Evolutionary conservation across 1,284 basidiomycete genomes (phyloP), one percentile per base, ranked within the genome.

Genomic region (Tetrapyrgos nigripes): DNA sequence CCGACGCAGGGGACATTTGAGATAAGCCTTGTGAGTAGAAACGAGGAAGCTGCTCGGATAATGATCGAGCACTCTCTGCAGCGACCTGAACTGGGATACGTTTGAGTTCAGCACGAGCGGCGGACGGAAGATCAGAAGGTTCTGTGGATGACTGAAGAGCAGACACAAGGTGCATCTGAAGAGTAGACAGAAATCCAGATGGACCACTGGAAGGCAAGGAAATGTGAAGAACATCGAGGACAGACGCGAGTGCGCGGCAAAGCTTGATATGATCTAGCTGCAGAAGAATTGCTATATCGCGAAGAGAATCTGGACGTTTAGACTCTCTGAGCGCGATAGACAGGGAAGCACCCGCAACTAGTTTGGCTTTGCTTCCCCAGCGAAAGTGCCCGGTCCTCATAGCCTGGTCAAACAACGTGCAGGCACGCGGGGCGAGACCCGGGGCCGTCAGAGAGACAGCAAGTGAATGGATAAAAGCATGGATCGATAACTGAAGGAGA

Each of bases 361-460:
- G 76, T 70, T 83, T 88, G 17, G 90, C 87, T 64, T 79, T 85
- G 50, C 82, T 79, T 28, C 90, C 91, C 89, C 90, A 92, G 28
- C 82, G 82, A 66, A 84, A 87, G 9, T 75, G 70, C 17, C 82
- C 83, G 37, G 76, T 76, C 27, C 72, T 60, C 83, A 86, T 89
- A 23, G 83, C 83, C 64, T 86, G 84, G 71, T 83, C 81, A 72
- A 91, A 91, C 23, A 92, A 73, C 54, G 77, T 78, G 61, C 82
- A 80, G 4, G 87, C 85, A 62, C 90, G 88, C 64, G 81, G 75
- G 59, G 84, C 77, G 62, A 85, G 73, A 67, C 84, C 85, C 57
- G 83, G 72, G 59, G 78, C 79, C 59, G 80, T 80, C 31, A 90
- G 75, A 64, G 82, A 83, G 49, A 74, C 72, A 53, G 87, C 79